A percentile compares a stretch with the other conserved stretches of the same genome.
Evolutionary conservation across 371 early-diverging fungal genomes (phyloP).

Genomic region (Syncephalastrum racemosum): DNA sequence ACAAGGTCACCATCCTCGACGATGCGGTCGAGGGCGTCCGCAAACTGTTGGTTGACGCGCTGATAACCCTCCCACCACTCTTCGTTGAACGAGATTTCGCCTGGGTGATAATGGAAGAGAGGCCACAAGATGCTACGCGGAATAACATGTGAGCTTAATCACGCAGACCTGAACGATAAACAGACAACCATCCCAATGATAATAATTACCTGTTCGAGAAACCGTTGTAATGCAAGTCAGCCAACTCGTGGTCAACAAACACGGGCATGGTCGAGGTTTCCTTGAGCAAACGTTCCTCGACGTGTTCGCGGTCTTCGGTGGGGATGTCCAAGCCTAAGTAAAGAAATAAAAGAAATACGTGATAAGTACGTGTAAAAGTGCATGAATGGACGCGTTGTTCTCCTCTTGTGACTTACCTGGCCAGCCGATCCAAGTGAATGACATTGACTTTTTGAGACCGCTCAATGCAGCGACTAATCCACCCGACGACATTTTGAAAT

Average conservation of each 20-base stretch:
- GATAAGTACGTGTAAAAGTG: not conserved
- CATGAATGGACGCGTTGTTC: conserved; percentile 27
- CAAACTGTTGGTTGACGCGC: conserved; percentile 89
- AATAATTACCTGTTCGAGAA: conserved; percentile 87
- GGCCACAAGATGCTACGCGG: conserved; percentile 92
- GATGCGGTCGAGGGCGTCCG: conserved; percentile 79
- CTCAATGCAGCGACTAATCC: conserved; percentile 98
- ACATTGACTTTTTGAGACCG: conserved; percentile 92
- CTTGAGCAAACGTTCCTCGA: conserved; percentile 71
- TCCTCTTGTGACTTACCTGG: conserved; percentile 87
- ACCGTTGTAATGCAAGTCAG: conserved; percentile 98
- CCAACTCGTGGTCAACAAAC: conserved; percentile 94
- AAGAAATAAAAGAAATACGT: not conserved
- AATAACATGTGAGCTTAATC: not conserved
- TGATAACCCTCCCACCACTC: conserved; percentile 96
- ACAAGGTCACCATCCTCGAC: conserved; percentile 93
- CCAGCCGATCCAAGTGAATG: conserved; percentile 99
- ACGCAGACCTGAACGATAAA: not conserved
- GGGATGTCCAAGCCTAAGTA: conserved; percentile 78
- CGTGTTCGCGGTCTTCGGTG: conserved; percentile 73
- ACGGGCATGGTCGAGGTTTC: conserved; percentile 95
- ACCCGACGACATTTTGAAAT: conserved; percentile 92
- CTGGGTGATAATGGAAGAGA: conserved; percentile 97
- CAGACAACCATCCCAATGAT: not conserved
- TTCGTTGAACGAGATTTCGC: conserved; percentile 93